A percentile compares a stretch with the other conserved stretches of the same genome.
These are phyloP conservation scores for Nepenthes gracilis DNA, from an alignment of 148 eudicot species.

Conservation along the genomic window DNA sequence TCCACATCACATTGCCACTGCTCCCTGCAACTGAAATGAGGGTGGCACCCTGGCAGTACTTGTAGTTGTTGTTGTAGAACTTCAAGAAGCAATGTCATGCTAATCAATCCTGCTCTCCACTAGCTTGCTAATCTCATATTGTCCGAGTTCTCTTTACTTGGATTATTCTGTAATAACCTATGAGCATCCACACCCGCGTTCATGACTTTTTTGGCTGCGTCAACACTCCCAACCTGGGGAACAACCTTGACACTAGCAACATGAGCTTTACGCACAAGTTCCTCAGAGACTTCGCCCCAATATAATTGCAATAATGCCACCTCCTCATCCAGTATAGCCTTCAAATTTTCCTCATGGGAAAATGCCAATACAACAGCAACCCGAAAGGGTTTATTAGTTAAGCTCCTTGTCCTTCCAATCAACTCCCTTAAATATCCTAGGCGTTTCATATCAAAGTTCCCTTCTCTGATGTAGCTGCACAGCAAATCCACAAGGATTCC, in stretches of 20 bases:
- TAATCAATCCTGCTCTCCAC: no score
- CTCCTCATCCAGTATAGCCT: constrained; percentile 72
- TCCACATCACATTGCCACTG: no score
- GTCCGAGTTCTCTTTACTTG: no score
- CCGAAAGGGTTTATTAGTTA: constrained; percentile 85
- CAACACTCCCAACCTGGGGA: constrained; percentile 87
- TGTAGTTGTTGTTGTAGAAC: no score
- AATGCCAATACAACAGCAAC: constrained; percentile 75
- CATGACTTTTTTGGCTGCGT: constrained; percentile 58
- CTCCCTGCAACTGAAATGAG: no score
- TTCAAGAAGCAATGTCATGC: no score
- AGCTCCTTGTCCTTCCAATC: constrained; percentile 67
- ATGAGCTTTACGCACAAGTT: constrained; percentile 66
- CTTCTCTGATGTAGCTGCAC: no score
- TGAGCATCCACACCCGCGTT: constrained; percentile 64
- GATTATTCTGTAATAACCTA: no score
- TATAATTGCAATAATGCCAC: constrained; percentile 77
- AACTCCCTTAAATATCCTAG: constrained; percentile 71
- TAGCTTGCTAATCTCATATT: no score
- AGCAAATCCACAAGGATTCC: no score
- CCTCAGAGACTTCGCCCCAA: constrained; percentile 82
- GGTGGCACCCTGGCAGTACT: no score
- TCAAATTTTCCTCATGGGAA: constrained; percentile 75
- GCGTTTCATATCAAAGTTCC: constrained; percentile 26
- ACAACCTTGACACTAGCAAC: constrained; percentile 79